These are phyloP conservation scores for Globisporangium cederbergense DNA, from an alignment of 352 stramenopile genomes.

Conservation along the genomic window DNA sequence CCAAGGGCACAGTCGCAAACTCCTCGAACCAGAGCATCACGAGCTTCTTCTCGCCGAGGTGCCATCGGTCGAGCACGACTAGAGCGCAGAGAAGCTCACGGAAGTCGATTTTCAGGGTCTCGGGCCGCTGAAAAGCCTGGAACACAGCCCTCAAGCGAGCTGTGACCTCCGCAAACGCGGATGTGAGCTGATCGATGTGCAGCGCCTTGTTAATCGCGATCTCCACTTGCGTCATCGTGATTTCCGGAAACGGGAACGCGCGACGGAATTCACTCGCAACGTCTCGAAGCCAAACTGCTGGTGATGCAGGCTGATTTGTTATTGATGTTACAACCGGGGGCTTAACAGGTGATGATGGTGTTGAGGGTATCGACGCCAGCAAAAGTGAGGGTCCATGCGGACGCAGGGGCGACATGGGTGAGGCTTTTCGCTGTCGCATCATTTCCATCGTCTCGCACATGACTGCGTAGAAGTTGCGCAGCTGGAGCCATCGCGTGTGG, in stretches of 20 bases:
- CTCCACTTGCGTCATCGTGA: constrained; percentile 42
- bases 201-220: constrained; percentile 29
- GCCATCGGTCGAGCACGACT: constrained; percentile 49
- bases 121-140: constrained; percentile 29
- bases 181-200: constrained; percentile 13
- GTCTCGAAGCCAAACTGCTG: constrained; percentile 27
- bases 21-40: constrained; percentile 54
- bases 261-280: constrained; percentile 30
- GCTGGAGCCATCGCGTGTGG: constrained; percentile 37
- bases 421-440: neutral
- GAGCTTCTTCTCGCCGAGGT: constrained; percentile 37
- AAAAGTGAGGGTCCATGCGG: neutral
- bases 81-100: constrained; percentile 45
- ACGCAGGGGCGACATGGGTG: neutral
- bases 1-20: constrained; percentile 26
- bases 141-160: constrained; percentile 26
- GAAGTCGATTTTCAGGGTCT: constrained; percentile 29
- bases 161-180: constrained; percentile 14
- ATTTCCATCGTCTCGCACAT: constrained; percentile 27
- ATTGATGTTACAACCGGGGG: neutral
- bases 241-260: constrained; percentile 19
- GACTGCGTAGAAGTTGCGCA: constrained; percentile 48
- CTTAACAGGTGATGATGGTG: neutral
- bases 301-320: neutral
- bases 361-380: neutral